Evolutionary conservation across 2,329 filamentous ascomycete species (phyloP).

Genomic region (Immersiporthe knoxdaviesiana): DNA sequence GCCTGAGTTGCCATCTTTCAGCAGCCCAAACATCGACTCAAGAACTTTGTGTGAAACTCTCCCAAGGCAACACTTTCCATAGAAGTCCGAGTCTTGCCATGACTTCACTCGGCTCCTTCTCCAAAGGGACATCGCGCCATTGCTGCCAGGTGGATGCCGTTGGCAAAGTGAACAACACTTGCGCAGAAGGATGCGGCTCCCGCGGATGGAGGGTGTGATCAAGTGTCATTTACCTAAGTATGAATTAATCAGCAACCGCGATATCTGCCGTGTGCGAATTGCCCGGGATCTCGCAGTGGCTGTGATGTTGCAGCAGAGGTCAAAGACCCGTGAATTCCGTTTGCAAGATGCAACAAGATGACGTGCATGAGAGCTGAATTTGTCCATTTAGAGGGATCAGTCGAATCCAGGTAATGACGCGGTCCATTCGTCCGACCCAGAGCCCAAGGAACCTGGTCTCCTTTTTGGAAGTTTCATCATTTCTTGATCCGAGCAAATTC

Average conservation of each 20-base stretch:
- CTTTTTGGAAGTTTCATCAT: background rate
- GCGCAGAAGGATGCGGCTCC: slow-evolving; percentile 7
- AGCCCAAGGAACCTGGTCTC: background rate
- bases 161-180: slow-evolving; percentile 15
- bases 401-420: background rate
- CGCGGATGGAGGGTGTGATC: background rate
- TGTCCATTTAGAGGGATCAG: background rate
- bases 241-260: background rate
- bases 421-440: background rate
- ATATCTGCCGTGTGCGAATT: slow-evolving; percentile 6
- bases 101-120: slow-evolving; percentile 6
- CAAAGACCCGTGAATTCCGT: background rate
- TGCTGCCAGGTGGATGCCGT: slow-evolving; percentile 8
- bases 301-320: slow-evolving; percentile 18
- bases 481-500: slow-evolving; percentile 12
- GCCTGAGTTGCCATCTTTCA: no score
- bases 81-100: slow-evolving; percentile 7
- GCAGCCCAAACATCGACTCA: no score
- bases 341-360: background rate
- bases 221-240: no score
- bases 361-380: background rate
- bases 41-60: no score
- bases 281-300: slow-evolving; percentile 16
- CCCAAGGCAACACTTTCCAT: slow-evolving; percentile 12
- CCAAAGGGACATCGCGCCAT: slow-evolving; percentile 1